Percentiles rank a stretch among this genome's conserved stretches.
phyloP scores from a whole-genome alignment of 2,329 filamentous ascomycete genomes.

The Biscogniauxia mediterranea region DNA sequence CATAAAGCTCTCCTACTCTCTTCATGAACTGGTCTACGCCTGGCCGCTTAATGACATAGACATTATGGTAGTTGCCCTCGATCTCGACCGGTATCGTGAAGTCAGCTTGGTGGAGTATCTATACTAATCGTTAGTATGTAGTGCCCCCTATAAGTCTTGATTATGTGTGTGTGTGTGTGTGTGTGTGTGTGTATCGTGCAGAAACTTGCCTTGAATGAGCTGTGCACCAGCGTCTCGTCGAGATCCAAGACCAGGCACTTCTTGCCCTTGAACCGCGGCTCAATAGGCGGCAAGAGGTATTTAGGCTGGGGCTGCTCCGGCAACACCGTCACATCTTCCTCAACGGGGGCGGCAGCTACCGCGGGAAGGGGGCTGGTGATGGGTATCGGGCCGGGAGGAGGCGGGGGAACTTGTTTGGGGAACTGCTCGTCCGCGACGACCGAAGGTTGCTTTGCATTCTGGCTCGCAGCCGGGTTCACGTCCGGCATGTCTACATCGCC shows the following conservation, averaged over 20 bases:
- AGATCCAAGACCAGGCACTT: conserved; percentile 95
- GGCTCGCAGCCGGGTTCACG: conserved; percentile 50
- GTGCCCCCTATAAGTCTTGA: too few relatives aligned
- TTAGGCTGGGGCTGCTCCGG: conserved; percentile 52
- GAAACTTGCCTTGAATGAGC: conserved; percentile 88
- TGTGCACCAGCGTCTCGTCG: conserved; percentile 96
- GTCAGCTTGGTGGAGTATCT: conserved; percentile 97
- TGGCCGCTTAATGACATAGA: conserved; percentile 99
- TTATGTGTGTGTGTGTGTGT: not conserved
- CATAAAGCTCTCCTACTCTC: conserved; percentile 92
- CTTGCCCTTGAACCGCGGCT: conserved; percentile 75
- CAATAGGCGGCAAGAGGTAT: conserved; percentile 78
- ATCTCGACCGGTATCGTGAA: conserved; percentile 99
- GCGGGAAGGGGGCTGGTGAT: conserved; percentile 27
- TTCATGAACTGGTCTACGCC: conserved; percentile 99
- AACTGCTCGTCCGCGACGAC: conserved; percentile 39
- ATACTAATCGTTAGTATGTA: conserved; percentile 5
- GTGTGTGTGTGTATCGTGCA: not conserved
- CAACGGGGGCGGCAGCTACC: conserved; percentile 11
- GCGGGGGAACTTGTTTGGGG: conserved; percentile 43
- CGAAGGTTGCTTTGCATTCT: conserved; percentile 36
- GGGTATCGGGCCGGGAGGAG: conserved; percentile 46
- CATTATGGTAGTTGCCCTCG: conserved; percentile 97
- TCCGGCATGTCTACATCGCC: conserved; percentile 69
- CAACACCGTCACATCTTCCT: conserved; percentile 44